Conservation (phyloP, 129 eudicot genomes). For the Artemisia tridentata region DNA sequence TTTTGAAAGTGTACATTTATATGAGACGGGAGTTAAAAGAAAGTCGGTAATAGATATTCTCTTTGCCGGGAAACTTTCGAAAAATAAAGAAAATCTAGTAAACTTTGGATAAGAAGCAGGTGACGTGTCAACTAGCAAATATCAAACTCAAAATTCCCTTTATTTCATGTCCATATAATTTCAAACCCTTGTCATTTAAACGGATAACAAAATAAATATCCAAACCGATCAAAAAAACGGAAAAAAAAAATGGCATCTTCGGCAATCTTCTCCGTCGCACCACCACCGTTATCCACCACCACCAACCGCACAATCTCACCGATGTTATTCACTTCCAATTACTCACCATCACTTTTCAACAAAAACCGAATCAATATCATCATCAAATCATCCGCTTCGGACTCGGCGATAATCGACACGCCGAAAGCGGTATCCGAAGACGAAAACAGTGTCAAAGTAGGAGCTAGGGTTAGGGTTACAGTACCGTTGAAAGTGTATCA, state of each 20-base stretch:
- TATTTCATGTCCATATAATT: conserved; percentile 33
- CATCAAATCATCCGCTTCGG: conserved; percentile 35
- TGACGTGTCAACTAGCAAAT: conserved; percentile 25
- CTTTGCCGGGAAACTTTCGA: conserved; percentile 24
- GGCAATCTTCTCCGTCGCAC: conserved; percentile 37
- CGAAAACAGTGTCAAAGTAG: conserved; percentile 39
- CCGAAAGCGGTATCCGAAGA: conserved; percentile 29
- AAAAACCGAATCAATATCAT: not conserved
- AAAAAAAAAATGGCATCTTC: conserved; percentile 39
- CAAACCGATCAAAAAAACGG: not conserved
- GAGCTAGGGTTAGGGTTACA: conserved; percentile 70
- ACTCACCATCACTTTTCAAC: conserved; percentile 4
- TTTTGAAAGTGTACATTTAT: too few relatives aligned
- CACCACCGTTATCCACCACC: conserved; percentile 25
- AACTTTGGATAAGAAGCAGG: conserved; percentile 22
- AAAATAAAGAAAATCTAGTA: not conserved
- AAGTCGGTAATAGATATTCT: too few relatives aligned
- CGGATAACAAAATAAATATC: conserved; percentile 21
- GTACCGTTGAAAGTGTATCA: conserved; percentile 75
- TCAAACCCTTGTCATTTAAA: conserved; percentile 1
- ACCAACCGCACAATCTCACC: conserved; percentile 13
- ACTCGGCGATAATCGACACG: conserved; percentile 30
- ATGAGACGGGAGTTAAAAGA: too few relatives aligned
- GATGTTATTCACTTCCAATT: conserved; percentile 20
- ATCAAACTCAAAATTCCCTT: not conserved